Percentiles rank a stretch among this genome's conserved stretches.
These are phyloP conservation scores for Rhodotorula mucilaginosa DNA, from an alignment of 1,284 basidiomycete genomes.

Conservation along the genomic window DNA sequence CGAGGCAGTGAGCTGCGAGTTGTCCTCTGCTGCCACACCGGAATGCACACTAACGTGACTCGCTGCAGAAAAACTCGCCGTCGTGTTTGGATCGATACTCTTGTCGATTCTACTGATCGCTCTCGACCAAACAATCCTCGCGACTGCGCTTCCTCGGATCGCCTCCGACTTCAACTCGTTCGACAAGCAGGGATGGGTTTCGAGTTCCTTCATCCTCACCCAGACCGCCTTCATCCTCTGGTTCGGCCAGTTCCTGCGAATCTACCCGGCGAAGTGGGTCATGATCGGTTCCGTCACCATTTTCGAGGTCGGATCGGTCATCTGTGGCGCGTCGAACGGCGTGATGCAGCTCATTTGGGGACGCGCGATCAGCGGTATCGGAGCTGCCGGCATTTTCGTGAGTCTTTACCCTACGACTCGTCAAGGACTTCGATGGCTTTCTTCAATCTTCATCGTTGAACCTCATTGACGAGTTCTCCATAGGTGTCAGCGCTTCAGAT, in stretches of 20 bases:
- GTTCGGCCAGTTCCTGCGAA: constrained; percentile 51
- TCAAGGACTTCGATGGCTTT: not conserved
- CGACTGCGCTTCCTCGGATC: constrained; percentile 50
- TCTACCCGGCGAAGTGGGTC: constrained; percentile 47
- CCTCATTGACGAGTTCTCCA: not conserved
- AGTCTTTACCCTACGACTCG: not conserved
- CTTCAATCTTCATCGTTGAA: not conserved
- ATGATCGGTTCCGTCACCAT: constrained; percentile 53
- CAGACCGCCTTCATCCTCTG: constrained; percentile 51
- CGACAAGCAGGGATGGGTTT: constrained; percentile 51
- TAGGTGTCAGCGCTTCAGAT: constrained; percentile 41
- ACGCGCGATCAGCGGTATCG: constrained; percentile 55
- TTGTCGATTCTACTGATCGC: constrained; percentile 33
- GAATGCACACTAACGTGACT: not conserved
- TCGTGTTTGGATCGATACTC: constrained; percentile 40
- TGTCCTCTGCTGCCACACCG: not conserved
- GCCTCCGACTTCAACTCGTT: constrained; percentile 55
- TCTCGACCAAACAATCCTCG: constrained; percentile 52
- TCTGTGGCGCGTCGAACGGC: constrained; percentile 55
- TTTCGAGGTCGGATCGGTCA: constrained; percentile 55
- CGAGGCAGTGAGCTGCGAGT: not conserved
- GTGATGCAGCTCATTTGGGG: constrained; percentile 56
- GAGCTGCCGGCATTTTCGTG: constrained; percentile 55
- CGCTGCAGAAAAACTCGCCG: constrained; percentile 30
- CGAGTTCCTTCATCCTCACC: constrained; percentile 53